Base-by-base conservation (phyloP, 78 protist species). In the Mastigamoeba balamuthi region DNA sequence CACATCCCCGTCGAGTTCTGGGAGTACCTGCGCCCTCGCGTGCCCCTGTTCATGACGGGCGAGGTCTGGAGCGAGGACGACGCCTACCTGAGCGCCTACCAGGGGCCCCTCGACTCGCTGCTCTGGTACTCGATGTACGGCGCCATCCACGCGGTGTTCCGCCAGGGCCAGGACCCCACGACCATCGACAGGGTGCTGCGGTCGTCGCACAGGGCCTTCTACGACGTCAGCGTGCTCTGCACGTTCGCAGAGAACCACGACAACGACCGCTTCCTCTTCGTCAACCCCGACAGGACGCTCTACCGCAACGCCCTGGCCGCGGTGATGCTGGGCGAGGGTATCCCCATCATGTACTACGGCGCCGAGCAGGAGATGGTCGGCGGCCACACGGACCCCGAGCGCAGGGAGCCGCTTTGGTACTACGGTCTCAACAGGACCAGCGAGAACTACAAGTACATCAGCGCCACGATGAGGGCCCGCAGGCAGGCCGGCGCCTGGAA, bases 181-280 rank as follows among this genome's bases (percentile, higher is more conserved):
- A n/a, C n/a, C n/a, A n/a, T n/a, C n/a, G n/a, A n/a, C n/a, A n/a
- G n/a, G n/a, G n/a, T n/a, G n/a, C n/a, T n/a, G n/a, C n/a, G n/a
- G n/a, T n/a, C n/a, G n/a, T n/a, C n/a, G n/a, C n/a, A 27, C 1
- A 4, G 6, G 30, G 2, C 0, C 3, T 69, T 78, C 25, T 1
- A 44, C 37, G 65, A 78, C 44, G 23, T 17, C 33, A 0, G 33
- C 25, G 6, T 38, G 23, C 64, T 81, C 6, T 88, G 75, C 6
- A 42, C 68, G n/a, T 86, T 89, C 7, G 10, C 73, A 28, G 87
- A 81, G 66, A 89, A 89, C 80, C 93, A 89, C 48, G 93, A 89
- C 84, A 74, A 89, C 28, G 71, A 71, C n/a, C 75, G 93, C 1
- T 85, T 83, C 74, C 48, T 89, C 38, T 6, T 52, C 28, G 29